These are phyloP conservation scores for Tremella mesenterica DNA, from an alignment of 768 basidiomycete genomes.

Conservation along the genomic window DNA sequence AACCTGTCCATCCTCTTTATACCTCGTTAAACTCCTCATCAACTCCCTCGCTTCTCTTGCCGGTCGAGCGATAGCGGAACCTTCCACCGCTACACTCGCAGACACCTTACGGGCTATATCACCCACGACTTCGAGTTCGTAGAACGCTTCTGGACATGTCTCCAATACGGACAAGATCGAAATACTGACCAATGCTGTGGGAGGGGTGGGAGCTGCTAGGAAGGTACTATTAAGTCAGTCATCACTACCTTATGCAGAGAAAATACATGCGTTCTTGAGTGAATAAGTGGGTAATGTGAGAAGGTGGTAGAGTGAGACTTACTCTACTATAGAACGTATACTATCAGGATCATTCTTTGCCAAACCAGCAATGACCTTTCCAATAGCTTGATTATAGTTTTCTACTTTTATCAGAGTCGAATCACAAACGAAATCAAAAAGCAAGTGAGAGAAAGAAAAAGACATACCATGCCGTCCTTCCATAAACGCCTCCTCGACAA, in stretches of 20 bases:
- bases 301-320: constrained; percentile 35
- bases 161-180: constrained; percentile 44
- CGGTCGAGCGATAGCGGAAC: constrained; percentile 64
- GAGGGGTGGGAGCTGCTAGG: constrained; percentile 61
- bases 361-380: constrained; percentile 57
- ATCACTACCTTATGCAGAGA: no score
- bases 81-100: constrained; percentile 61
- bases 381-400: constrained; percentile 59
- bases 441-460: background rate
- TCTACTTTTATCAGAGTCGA: background rate
- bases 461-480: constrained; percentile 26
- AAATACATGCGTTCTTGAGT: no score
- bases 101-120: constrained; percentile 65
- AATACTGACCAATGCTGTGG: constrained; percentile 48
- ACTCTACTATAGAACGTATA: constrained; percentile 62
- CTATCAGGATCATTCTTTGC: constrained; percentile 54
- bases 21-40: constrained; percentile 45
- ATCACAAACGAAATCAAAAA: background rate
- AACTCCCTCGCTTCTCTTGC: constrained; percentile 56
- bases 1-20: constrained; percentile 42
- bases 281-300: constrained; percentile 1
- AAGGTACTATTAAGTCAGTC: constrained; percentile 49
- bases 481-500: constrained; percentile 65
- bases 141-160: constrained; percentile 54
- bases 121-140: constrained; percentile 55